Evolutionary conservation across 1,139 yeast genomes (phyloP).

Genomic region (Blastobotrys indianensis): DNA sequence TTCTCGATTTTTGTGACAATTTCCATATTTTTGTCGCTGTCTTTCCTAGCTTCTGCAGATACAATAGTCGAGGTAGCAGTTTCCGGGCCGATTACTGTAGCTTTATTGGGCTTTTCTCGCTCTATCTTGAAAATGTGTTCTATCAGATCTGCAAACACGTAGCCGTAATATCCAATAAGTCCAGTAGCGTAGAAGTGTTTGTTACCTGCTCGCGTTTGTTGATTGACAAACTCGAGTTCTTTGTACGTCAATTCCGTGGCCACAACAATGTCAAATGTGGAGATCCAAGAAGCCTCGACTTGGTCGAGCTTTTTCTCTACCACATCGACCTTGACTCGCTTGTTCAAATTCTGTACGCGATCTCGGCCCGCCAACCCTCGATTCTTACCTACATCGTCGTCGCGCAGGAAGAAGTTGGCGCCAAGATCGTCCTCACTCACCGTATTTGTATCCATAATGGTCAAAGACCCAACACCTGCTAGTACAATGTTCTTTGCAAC

Average conservation of each 20-base stretch:
- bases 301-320: constrained; percentile 33
- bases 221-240: constrained; percentile 40
- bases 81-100: constrained; percentile 46
- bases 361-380: constrained; percentile 52
- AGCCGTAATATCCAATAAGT: constrained; percentile 77
- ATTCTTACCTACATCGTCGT: constrained; percentile 33
- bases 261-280: constrained; percentile 63
- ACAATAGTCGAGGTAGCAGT: constrained; percentile 49
- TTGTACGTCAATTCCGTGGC: constrained; percentile 57
- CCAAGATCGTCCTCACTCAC: constrained; percentile 63
- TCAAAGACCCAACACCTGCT: constrained; percentile 80
- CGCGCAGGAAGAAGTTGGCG: constrained; percentile 70
- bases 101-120: constrained; percentile 43
- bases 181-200: constrained; percentile 68
- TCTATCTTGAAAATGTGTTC: constrained; percentile 51
- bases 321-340: constrained; percentile 53
- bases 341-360: constrained; percentile 66
- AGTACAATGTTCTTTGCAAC: constrained; percentile 77
- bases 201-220: constrained; percentile 46
- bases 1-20: constrained; percentile 50
- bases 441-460: constrained; percentile 54
- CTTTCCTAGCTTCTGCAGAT: constrained; percentile 40
- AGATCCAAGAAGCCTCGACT: constrained; percentile 41
- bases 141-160: constrained; percentile 71
- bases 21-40: constrained; percentile 42